phyloP scores from a whole-genome alignment of 371 early-diverging fungal genomes.

The Saksenaea vasiformis region DNA sequence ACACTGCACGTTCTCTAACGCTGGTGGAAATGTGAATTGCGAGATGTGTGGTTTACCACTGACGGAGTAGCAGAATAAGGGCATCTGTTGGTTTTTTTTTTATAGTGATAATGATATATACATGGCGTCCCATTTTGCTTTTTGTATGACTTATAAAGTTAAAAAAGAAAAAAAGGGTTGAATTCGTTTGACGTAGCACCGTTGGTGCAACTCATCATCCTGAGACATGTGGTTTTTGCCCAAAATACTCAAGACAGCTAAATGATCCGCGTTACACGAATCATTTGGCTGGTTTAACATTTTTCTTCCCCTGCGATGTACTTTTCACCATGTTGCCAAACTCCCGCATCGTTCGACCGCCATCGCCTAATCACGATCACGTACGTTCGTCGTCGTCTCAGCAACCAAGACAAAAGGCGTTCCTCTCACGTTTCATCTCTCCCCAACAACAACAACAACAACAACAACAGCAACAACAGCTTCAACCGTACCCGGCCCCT shows the following conservation, averaged over 20 bases:
- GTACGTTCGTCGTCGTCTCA: neutral
- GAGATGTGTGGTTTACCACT: slow-evolving; percentile 95
- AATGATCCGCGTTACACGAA: slow-evolving; percentile 7
- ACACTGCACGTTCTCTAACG: slow-evolving; percentile 93
- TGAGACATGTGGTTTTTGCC: neutral
- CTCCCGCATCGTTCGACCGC: slow-evolving; percentile 13
- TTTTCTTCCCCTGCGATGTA: slow-evolving; percentile 9
- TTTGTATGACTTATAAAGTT: neutral
- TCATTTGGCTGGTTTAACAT: slow-evolving; percentile 6
- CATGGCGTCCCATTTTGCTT: neutral
- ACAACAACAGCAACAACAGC: slow-evolving; percentile 11
- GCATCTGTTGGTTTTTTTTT: neutral
- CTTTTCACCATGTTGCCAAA: slow-evolving; percentile 24
- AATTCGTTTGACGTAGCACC: neutral
- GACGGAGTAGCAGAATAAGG: slow-evolving; percentile 19
- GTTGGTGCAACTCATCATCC: no score
- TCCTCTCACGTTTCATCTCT: slow-evolving; percentile 8
- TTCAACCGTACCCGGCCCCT: neutral
- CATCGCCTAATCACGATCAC: neutral
- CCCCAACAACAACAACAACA: slow-evolving; percentile 9
- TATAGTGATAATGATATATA: neutral
- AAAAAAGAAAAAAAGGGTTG: neutral
- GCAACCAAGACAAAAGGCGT: neutral
- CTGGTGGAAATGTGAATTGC: slow-evolving; percentile 67
- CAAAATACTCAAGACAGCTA: neutral